These are phyloP conservation scores for Pseudognaphalium luteoalbum DNA, from an alignment of 129 eudicot genomes.

Conservation along the genomic window DNA sequence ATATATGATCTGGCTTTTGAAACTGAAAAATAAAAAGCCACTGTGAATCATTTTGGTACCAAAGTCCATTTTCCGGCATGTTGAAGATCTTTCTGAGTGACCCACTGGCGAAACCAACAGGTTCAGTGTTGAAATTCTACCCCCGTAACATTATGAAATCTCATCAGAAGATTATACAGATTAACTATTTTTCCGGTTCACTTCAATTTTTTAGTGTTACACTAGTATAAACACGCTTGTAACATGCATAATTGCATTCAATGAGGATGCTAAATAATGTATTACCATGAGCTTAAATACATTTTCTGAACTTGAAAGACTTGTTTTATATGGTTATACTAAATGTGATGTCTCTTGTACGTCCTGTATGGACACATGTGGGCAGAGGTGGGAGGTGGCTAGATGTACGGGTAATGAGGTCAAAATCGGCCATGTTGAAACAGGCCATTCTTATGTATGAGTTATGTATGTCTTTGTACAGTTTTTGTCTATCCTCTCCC, in stretches of 20 bases:
- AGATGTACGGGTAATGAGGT: not conserved
- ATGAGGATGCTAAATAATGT: constrained; percentile 25
- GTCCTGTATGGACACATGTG: not conserved
- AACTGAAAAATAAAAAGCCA: constrained; percentile 19
- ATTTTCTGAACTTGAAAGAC: not conserved
- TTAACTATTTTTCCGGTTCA: not conserved
- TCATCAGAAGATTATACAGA: not conserved
- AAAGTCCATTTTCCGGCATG: not conserved
- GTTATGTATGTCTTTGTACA: not conserved
- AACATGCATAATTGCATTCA: constrained; percentile 29
- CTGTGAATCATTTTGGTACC: not conserved
- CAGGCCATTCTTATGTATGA: not conserved
- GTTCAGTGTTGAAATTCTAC: constrained; percentile 18
- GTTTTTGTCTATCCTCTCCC: not conserved
- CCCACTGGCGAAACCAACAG: constrained; percentile 15
- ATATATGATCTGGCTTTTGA: constrained; percentile 79
- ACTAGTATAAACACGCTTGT: constrained; percentile 15
- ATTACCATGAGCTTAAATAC: constrained; percentile 17
- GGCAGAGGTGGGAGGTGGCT: not conserved
- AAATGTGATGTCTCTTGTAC: not conserved
- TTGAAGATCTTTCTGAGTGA: constrained; percentile 12
- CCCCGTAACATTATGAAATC: constrained; percentile 2
- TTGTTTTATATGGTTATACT: not conserved
- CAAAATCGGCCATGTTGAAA: not conserved
- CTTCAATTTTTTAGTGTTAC: constrained; percentile 19